Percentiles rank a stretch among this genome's conserved stretches.
Conservation (phyloP, 2,329 filamentous ascomycete genomes). For the Chaetomium sp. region DNA sequence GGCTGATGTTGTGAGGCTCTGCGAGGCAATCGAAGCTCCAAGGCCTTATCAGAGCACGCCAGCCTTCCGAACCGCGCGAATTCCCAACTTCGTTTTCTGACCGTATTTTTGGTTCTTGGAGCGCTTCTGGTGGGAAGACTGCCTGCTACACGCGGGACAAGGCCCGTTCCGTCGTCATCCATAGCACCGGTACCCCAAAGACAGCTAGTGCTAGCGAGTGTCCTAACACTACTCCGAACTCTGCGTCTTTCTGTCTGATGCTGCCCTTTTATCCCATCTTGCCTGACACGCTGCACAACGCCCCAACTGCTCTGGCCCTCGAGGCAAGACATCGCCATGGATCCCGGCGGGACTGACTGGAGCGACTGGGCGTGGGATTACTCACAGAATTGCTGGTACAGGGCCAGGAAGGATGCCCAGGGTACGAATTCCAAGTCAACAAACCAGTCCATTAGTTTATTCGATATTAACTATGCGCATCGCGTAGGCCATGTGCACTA, state of each 20-base stretch:
- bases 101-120: conserved; percentile 1
- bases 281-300: neutral
- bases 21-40: neutral
- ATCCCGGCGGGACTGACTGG: conserved; percentile 30
- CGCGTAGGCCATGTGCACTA: conserved; percentile 22
- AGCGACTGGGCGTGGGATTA: conserved; percentile 38
- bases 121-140: neutral
- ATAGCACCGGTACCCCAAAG: neutral
- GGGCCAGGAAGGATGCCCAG: conserved; percentile 35
- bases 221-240: neutral
- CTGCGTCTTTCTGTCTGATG: conserved; percentile 11
- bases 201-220: neutral
- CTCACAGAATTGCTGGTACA: conserved; percentile 37
- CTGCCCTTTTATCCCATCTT: neutral
- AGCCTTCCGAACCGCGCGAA: conserved; percentile 1
- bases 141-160: conserved; percentile 12
- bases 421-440: conserved; percentile 33
- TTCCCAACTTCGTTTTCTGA: conserved; percentile 5
- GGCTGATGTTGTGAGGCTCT: conserved; percentile 15
- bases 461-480: conserved; percentile 10
- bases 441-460: neutral
- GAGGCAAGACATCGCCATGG: neutral
- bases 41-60: conserved; percentile 9
- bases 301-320: conserved; percentile 8
- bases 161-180: conserved; percentile 5